Evolutionary conservation across 2,329 filamentous ascomycete species (phyloP), one percentile per base, ranked within the genome.

Genomic region (Colletotrichum plurivorum): DNA sequence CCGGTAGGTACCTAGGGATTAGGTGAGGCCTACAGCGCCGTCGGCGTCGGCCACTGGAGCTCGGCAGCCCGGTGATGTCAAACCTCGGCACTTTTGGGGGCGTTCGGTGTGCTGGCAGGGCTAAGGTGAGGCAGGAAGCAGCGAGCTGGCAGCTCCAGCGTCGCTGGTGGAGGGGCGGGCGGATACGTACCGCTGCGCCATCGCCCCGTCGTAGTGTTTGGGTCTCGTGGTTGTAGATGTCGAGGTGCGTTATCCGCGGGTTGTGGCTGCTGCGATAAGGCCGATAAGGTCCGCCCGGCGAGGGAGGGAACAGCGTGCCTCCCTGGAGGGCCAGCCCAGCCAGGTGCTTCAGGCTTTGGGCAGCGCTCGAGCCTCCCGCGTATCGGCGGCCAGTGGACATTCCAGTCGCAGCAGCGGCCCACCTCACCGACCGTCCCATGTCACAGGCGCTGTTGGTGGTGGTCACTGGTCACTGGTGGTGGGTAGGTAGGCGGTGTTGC

Each of bases 61-160:
- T 69, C 66, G 55, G 67, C 51, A 66, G 49, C 51, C 36, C 55
- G 67, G 66, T 56, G 61, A 65, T n/a, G 51, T 51, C 55, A 52
- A 69, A 62, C 66, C 66, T 69, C 66, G 66, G 62, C 41, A 66
- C 49, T 31, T 22, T 4, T 4, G 46, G 48, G 49, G 45, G 46
- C 31, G 4, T 10, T 55, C 45, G 63, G 63, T 66, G 49, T 25
- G 31, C n/a, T 18, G 46, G 7, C 46, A 49, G 9, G 45, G 46
- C 18, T 8, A 20, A 9, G 15, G 46, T 22, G 46, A 20, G 43
- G n/a, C 46, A 20, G 46, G 7, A 10, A 18, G 39, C 2, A 10
- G 46, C 46, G 16, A 49, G 45, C 18, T 49, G 46, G 20, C 18
- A 49, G 20, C 18, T 22, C 27, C 27, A 8, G 10, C 8, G 31